Evolutionary conservation across 441 rosid species (phyloP).

Genomic region (Lepidium campestre): DNA sequence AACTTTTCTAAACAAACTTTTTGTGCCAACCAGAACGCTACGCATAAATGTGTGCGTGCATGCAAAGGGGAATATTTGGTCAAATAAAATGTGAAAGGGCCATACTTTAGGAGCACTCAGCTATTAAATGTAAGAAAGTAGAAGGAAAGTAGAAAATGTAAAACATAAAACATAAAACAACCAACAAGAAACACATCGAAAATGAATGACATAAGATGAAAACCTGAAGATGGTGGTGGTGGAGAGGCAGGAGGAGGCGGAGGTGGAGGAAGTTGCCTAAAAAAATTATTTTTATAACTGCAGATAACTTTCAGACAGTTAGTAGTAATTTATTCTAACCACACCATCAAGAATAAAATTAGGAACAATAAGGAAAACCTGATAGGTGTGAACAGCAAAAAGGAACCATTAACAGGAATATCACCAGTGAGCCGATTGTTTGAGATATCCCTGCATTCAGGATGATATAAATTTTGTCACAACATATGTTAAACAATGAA

Average conservation of each 20-base stretch:
- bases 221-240: constrained; percentile 38
- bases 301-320: constrained; percentile 21
- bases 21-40: not conserved
- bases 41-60: not conserved
- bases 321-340: constrained; percentile 28
- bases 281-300: constrained; percentile 51
- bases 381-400: constrained; percentile 66
- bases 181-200: not conserved
- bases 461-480: constrained; percentile 7
- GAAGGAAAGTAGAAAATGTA: not conserved
- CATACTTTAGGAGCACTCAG: not conserved
- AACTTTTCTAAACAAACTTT: not conserved
- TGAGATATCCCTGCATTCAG: constrained; percentile 77
- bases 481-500: not conserved
- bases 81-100: not conserved
- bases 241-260: constrained; percentile 61
- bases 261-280: constrained; percentile 31
- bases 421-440: constrained; percentile 56
- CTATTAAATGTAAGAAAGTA: not conserved
- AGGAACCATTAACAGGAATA: constrained; percentile 77
- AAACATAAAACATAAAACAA: not conserved
- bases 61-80: not conserved
- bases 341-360: not conserved
- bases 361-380: constrained; percentile 42
- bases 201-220: not conserved